Base-by-base conservation (phyloP, 2,329 filamentous ascomycete species). In the Colletotrichum musae region DNA sequence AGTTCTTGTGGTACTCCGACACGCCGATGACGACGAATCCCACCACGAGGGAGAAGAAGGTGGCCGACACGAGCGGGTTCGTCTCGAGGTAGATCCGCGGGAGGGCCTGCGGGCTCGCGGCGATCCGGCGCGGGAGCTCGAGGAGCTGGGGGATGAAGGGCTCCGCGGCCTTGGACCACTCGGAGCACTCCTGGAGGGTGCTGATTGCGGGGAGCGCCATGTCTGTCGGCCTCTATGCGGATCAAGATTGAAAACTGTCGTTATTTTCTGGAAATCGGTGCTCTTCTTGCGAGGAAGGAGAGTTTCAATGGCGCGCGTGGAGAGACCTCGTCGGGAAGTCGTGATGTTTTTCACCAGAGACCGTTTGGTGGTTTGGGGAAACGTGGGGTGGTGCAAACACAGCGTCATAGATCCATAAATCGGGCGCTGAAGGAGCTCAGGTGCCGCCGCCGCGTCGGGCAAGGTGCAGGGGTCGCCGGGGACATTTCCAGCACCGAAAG, bases 1-100 rank as follows among this genome's bases (percentile, higher is more conserved):
- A 98, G 80, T 99, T 99, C 76, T 88, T 89, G 82, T 97, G 98
- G 82, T 94, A 81, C 80, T 98, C 95, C 1, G 94, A 93, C 5
- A 90, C 84, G 39, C 95, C 76, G 26, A 97, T 83, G 75, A 97
- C 93, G 32, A 96, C 76, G 5, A 87, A 87, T 1, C 90, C 90
- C n/a, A 97, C 80, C 48, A 90, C 85, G 18, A 97, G 74, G 3
- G 93, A 92, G 61, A 93, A 88, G 0, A 89, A 91, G 72, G 97
- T 86, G 3, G 89, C 93, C 1, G 89, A 91, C 32, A 97, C 86
- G 50, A 97, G 84, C 0, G 96, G 96, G 78, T 99, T 98, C 18
- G 95, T 98, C 56, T 90, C 86, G 64, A 92, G 79, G 76, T 98
- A 99, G 66, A 97, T 82, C 54, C 90, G 84, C 74, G 89, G 85